Conservation (phyloP, 2,329 filamentous ascomycete species). For the Stachybotrys chlorohalonatus region DNA sequence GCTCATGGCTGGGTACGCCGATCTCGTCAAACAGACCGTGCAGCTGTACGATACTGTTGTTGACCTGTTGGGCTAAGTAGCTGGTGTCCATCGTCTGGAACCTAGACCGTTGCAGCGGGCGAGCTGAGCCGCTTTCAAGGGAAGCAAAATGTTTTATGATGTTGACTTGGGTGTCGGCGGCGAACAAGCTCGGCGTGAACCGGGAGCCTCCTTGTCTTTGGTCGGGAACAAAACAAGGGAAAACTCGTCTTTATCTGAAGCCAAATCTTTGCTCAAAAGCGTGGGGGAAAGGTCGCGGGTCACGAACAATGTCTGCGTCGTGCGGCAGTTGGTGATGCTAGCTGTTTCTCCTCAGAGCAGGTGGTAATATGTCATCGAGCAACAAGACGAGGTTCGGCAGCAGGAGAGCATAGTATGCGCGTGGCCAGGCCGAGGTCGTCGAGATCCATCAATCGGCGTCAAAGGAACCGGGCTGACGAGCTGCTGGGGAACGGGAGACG, state of each 20-base stretch:
- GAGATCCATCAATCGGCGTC: not conserved
- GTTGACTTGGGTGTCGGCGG: not conserved
- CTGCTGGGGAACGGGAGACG: not conserved
- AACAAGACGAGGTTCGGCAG: not conserved
- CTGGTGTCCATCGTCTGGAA: conserved; percentile 66
- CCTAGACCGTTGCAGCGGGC: no score
- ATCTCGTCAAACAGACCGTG: conserved; percentile 97
- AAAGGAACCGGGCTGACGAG: not conserved
- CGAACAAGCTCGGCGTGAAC: not conserved
- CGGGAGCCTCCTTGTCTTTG: not conserved
- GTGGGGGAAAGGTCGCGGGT: no score
- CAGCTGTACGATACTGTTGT: conserved; percentile 83
- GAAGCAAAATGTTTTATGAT: not conserved
- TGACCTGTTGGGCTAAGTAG: conserved; percentile 91
- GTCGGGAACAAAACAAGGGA: not conserved
- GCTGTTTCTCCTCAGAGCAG: not conserved
- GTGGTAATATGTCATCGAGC: not conserved
- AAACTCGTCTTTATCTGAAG: not conserved
- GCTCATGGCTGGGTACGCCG: conserved; percentile 86
- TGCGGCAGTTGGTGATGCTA: not conserved
- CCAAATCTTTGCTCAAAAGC: not conserved
- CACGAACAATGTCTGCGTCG: no score
- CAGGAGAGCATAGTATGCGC: not conserved
- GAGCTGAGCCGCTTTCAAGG: not conserved
- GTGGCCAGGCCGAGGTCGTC: not conserved